phyloP scores from a whole-genome alignment of 768 basidiomycete genomes.

The Mycena polygramma region DNA sequence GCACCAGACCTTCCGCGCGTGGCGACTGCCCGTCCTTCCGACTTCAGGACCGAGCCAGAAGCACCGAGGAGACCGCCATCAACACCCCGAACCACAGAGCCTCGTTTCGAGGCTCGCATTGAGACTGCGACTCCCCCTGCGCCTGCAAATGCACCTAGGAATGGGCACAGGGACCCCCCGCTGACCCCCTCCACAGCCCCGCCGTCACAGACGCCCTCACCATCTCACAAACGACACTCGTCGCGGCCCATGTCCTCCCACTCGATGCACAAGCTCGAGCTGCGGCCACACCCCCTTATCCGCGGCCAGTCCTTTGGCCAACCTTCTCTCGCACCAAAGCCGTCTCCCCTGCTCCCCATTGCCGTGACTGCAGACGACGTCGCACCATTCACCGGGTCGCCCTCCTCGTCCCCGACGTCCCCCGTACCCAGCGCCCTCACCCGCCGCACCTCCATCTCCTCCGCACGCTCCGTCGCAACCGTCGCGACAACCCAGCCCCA shows the following conservation, averaged over 20 bases:
- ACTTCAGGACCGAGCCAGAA: conserved; percentile 39
- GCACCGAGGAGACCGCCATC: neutral
- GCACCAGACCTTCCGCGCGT: conserved; percentile 46
- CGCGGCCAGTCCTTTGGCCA: conserved; percentile 78
- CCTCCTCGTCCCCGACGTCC: conserved; percentile 56
- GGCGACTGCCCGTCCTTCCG: conserved; percentile 52
- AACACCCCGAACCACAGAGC: neutral
- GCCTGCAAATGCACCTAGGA: neutral
- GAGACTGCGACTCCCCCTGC: neutral
- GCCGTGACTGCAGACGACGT: conserved; percentile 65
- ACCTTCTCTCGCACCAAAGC: conserved; percentile 59
- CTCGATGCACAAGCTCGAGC: conserved; percentile 33
- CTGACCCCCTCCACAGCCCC: conserved; percentile 5
- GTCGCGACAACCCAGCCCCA: conserved; percentile 54
- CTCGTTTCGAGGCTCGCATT: conserved; percentile 3
- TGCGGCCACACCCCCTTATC: conserved; percentile 84
- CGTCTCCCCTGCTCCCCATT: conserved; percentile 70
- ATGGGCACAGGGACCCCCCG: neutral
- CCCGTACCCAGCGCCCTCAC: conserved; percentile 40
- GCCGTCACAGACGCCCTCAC: conserved; percentile 1
- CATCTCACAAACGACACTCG: conserved; percentile 37
- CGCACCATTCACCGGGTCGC: conserved; percentile 49
- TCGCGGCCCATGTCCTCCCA: conserved; percentile 40
- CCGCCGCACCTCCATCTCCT: conserved; percentile 70
- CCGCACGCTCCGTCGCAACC: conserved; percentile 70